Conservation (phyloP, 805 yeast species). For the Saturnispora sanitii region DNA sequence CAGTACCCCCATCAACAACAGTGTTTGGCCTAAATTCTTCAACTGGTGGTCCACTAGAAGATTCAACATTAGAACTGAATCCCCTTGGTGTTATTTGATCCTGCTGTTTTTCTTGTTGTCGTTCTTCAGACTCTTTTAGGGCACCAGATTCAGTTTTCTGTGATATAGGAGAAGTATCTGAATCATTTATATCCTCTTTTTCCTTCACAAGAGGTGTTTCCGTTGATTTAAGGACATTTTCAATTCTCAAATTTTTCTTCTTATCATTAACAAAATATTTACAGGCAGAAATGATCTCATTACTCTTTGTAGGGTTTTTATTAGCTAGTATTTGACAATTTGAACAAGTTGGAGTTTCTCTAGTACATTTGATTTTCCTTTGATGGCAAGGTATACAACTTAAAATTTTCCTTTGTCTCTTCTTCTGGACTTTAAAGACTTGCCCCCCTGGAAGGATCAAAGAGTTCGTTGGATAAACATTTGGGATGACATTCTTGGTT, state of each 20-base stretch:
- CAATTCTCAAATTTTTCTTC: conserved; percentile 30
- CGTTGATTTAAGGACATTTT: neutral
- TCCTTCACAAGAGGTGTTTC: neutral
- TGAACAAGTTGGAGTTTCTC: conserved; percentile 48
- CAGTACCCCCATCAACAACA: no score
- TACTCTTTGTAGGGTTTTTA: conserved; percentile 13
- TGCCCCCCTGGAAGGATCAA: conserved; percentile 26
- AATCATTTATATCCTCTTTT: neutral
- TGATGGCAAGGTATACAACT: conserved; percentile 57
- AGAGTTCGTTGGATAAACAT: conserved; percentile 20
- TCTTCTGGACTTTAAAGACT: conserved; percentile 49
- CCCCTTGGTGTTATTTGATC: no score
- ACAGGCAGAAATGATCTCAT: conserved; percentile 27
- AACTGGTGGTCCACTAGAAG: no score
- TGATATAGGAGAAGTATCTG: neutral
- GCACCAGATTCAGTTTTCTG: neutral
- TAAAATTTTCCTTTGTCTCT: conserved; percentile 49
- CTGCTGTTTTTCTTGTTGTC: no score
- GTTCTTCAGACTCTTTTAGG: no score
- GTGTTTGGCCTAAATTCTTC: no score
- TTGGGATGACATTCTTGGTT: conserved; percentile 15
- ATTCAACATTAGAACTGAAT: no score
- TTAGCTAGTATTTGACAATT: conserved; percentile 35
- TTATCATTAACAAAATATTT: conserved; percentile 50
- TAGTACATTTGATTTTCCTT: conserved; percentile 57